A percentile compares a stretch with the other conserved stretches of the same genome.
Evolutionary conservation across 129 eudicot genomes (phyloP).

Genomic region (Lactuca sativa): DNA sequence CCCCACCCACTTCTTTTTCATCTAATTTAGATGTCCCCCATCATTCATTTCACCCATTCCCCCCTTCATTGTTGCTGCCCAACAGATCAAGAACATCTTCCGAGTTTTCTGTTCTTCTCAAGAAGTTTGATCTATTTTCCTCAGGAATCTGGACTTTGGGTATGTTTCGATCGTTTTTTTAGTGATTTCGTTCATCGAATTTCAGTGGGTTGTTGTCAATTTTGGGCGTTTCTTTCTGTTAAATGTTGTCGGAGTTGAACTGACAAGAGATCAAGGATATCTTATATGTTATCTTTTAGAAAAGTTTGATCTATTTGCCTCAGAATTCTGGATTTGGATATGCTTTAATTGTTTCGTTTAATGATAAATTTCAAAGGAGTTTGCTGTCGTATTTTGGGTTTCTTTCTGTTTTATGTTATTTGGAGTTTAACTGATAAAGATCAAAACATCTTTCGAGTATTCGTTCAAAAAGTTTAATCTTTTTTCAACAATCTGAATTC

Average conservation of each 20-base stretch:
- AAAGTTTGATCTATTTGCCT: slow-evolving; percentile 7
- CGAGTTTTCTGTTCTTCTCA: neutral
- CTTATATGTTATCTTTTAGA: neutral
- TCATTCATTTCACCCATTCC: slow-evolving; percentile 23
- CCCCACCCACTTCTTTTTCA: slow-evolving; percentile 23
- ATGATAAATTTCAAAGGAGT: neutral
- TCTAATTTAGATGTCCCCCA: slow-evolving; percentile 22
- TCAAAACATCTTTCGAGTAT: neutral
- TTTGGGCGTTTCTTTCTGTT: slow-evolving; percentile 6
- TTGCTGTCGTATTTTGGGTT: neutral
- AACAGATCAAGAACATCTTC: slow-evolving; percentile 6
- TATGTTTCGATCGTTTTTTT: neutral
- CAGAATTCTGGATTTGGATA: slow-evolving; percentile 5
- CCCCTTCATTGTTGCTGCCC: neutral
- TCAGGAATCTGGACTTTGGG: slow-evolving; percentile 8
- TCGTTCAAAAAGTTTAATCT: neutral
- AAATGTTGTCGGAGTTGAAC: neutral
- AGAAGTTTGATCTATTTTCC: slow-evolving; percentile 19
- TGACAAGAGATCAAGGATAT: neutral
- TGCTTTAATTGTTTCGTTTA: neutral
- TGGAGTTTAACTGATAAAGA: neutral
- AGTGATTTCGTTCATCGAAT: neutral
- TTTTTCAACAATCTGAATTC: slow-evolving; percentile 12
- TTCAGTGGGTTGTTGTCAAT: neutral
- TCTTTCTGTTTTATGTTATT: neutral